Base-by-base conservation (phyloP, 352 stramenopile genomes). In the Phytophthora pluvialis region DNA sequence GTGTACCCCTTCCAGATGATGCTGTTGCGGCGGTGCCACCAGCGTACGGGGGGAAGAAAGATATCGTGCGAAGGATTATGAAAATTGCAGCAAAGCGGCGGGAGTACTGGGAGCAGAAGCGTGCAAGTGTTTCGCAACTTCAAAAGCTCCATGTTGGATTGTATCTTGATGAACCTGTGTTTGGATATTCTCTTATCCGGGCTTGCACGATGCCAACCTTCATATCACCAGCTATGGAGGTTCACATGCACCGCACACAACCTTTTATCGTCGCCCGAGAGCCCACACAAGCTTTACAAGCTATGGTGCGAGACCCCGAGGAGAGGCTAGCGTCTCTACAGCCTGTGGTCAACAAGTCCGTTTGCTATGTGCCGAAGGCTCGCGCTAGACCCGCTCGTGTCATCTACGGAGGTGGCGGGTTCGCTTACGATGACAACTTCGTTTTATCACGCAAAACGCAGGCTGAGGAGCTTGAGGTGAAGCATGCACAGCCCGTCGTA, bases 281-380 rank as follows among this genome's bases (percentile, higher is more conserved):
- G 60, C 54, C 60, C 4, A 86, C 73, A 38, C 53, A 75, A 13
- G 73, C 81, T 21, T 50, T 96, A 16, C 60, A 74, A 18, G 48
- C 42, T 8, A 83, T 92, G 53, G 81, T 95, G 2, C 64, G 62
- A 35, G 58, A 75, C 4, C 78, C 78, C 1, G 68, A 80, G 8
- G 68, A 78, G 7, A 77, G 88, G 25, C 51, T 93, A 25, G 60
- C 58, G 3, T 71, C 71, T 3, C 44, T 93, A 31, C 51, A 73
- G 25, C 40, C 76, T 4, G 45, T 91, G 6, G 62, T 95, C 1
- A 80, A 81, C 5, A 83, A 86, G 28, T 87, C 86, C 6, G 62
- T 91, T 11, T 97, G 87, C 49, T 88, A 81, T 21, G 88, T 95
- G 1, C 87, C 88, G 1, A 83, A 83, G 64, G 89, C 83, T 38